Evolutionary conservation across 2,329 filamentous ascomycete genomes (phyloP).

Genomic region (Lasiodiplodia hormozganensis): DNA sequence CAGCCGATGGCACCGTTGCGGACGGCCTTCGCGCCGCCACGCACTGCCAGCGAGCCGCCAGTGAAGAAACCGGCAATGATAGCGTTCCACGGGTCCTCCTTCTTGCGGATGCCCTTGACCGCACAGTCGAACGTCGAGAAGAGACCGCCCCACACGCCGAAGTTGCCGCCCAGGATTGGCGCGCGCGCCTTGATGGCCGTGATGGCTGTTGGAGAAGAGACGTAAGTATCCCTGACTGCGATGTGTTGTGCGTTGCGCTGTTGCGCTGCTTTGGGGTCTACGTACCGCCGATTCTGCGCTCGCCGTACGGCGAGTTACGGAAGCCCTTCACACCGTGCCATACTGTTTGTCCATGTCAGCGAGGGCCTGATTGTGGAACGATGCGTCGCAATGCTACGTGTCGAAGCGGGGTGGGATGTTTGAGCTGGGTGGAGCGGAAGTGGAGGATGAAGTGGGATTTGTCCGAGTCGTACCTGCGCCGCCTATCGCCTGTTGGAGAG

Average conservation of each 20-base stretch:
- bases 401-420: slow-evolving; percentile 8
- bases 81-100: slow-evolving; percentile 98
- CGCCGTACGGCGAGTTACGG: slow-evolving; percentile 70
- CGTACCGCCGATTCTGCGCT: slow-evolving; percentile 83
- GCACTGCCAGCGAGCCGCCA: slow-evolving; percentile 86
- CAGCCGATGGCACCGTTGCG: slow-evolving; percentile 97
- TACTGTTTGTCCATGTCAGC: slow-evolving; percentile 60
- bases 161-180: slow-evolving; percentile 95
- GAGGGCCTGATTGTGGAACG: slow-evolving; percentile 23
- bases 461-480: slow-evolving; percentile 41
- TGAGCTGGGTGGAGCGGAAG: slow-evolving; percentile 25
- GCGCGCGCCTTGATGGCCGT: slow-evolving; percentile 98
- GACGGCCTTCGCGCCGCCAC: slow-evolving; percentile 90
- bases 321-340: slow-evolving; percentile 98
- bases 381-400: slow-evolving; percentile 31
- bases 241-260: slow-evolving; percentile 1
- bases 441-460: background rate
- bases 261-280: background rate
- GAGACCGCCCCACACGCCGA: slow-evolving; percentile 95
- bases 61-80: slow-evolving; percentile 98
- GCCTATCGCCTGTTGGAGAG: slow-evolving; percentile 47
- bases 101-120: slow-evolving; percentile 87
- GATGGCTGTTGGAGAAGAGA: slow-evolving; percentile 60
- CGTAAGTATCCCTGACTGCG: slow-evolving; percentile 21
- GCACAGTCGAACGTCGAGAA: slow-evolving; percentile 97